These are phyloP conservation scores for Diaporthe aspalathi DNA, from an alignment of 2,329 filamentous ascomycete genomes.

Conservation along the genomic window DNA sequence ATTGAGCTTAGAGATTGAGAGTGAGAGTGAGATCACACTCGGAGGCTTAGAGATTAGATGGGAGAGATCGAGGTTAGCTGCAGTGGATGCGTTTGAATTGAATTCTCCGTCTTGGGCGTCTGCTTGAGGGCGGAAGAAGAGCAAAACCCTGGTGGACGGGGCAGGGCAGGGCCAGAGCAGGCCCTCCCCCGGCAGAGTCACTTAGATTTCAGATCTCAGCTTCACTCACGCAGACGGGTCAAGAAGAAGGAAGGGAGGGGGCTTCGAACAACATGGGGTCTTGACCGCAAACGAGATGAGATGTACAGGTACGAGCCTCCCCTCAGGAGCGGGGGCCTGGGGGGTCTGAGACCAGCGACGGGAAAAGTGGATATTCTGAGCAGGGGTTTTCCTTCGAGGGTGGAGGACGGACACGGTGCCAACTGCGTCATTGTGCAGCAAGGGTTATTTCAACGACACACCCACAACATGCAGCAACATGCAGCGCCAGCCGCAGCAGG, in stretches of 20 bases:
- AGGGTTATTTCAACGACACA: conserved; percentile 40
- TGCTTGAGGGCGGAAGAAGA: conserved; percentile 13
- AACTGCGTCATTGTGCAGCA: conserved; percentile 36
- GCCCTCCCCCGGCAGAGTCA: background rate
- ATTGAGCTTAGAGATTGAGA: too few species aligned
- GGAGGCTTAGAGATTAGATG: background rate
- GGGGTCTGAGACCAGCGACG: conserved; percentile 18
- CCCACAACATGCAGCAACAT: conserved; percentile 34
- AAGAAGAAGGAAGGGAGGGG: too few species aligned
- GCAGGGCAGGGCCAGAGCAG: too few species aligned
- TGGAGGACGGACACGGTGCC: conserved; percentile 21
- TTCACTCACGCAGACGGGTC: background rate
- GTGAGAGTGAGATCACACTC: background rate
- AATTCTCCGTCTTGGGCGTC: conserved; percentile 23
- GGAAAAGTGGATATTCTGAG: background rate
- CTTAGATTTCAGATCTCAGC: conserved; percentile 12
- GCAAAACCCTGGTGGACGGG: too few species aligned
- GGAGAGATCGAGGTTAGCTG: background rate
- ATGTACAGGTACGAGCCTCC: conserved; percentile 9
- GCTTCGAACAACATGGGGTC: background rate
- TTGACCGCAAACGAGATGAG: background rate
- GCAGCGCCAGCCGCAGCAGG: conserved; percentile 19
- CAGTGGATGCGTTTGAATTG: conserved; percentile 1
- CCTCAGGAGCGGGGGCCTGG: background rate
- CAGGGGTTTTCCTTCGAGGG: background rate